phyloP scores from a whole-genome alignment of 805 yeast genomes.

The Deakozyma indianensis region DNA sequence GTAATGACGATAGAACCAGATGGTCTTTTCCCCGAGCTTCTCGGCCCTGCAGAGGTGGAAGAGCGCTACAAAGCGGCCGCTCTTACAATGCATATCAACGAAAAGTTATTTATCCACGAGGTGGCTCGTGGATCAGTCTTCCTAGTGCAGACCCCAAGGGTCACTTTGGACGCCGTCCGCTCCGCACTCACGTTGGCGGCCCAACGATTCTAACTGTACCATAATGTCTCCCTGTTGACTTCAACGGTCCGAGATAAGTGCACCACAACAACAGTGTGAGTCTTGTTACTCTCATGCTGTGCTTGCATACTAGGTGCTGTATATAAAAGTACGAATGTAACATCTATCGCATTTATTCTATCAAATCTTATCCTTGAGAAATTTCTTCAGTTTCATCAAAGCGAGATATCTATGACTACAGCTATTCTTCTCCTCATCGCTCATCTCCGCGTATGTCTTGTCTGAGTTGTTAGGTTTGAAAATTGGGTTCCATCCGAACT shows the following conservation, averaged over 20 bases:
- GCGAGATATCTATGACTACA: slow-evolving; percentile 87
- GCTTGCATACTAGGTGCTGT: background rate
- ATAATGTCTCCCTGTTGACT: too few species aligned
- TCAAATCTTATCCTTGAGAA: slow-evolving; percentile 13
- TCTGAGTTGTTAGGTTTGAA: slow-evolving; percentile 70
- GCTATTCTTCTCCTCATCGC: slow-evolving; percentile 54
- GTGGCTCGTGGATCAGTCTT: background rate
- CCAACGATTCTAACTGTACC: background rate
- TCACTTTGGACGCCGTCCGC: background rate
- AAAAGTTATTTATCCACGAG: background rate
- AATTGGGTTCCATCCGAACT: slow-evolving; percentile 91
- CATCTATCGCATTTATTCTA: too few species aligned
- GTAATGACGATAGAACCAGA: background rate
- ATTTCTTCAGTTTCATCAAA: slow-evolving; percentile 52
- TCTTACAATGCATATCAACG: background rate
- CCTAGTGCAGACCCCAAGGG: background rate
- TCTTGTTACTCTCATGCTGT: too few species aligned
- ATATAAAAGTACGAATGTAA: background rate
- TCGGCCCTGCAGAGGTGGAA: background rate
- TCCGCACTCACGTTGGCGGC: background rate
- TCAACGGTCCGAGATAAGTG: too few species aligned
- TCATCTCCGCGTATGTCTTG: slow-evolving; percentile 79
- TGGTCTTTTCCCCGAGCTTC: background rate
- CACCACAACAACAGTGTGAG: too few species aligned
- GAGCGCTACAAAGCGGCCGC: background rate